A percentile compares a stretch with the other conserved stretches of the same genome.
These are phyloP conservation scores for Serpula lacrymans DNA, from an alignment of 768 basidiomycete genomes.

Conservation along the genomic window DNA sequence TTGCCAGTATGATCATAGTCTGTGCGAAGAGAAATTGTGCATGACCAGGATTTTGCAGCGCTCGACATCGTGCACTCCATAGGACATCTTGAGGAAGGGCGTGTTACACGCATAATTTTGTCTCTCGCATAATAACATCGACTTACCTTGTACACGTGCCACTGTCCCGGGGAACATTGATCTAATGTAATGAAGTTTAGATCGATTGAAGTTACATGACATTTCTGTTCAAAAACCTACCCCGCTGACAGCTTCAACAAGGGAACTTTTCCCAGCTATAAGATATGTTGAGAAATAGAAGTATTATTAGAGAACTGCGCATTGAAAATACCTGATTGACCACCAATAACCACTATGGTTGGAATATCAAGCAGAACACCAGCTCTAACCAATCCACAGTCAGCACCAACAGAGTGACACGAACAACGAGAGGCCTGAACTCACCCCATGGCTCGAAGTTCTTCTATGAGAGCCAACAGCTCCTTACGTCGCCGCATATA, in stretches of 20 bases:
- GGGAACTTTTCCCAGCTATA: constrained; percentile 56
- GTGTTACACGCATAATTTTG: neutral
- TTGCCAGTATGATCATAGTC: constrained; percentile 29
- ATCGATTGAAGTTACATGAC: neutral
- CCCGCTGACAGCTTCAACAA: constrained; percentile 56
- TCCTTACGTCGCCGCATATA: constrained; percentile 40
- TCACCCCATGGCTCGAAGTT: constrained; percentile 40
- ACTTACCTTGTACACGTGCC: constrained; percentile 55
- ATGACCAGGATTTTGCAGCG: constrained; percentile 36
- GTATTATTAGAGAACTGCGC: neutral
- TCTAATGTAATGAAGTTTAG: constrained; percentile 29
- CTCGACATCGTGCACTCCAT: constrained; percentile 52
- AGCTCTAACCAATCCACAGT: constrained; percentile 27
- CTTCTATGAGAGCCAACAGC: constrained; percentile 35
- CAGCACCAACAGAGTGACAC: neutral
- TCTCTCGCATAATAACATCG: neutral
- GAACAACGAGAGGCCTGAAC: constrained; percentile 6
- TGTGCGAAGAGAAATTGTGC: constrained; percentile 40
- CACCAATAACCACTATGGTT: constrained; percentile 53
- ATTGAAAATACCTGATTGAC: constrained; percentile 45
- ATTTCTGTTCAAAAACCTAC: constrained; percentile 32
- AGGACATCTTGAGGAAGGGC: constrained; percentile 38
- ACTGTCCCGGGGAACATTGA: constrained; percentile 58
- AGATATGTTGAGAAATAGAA: constrained; percentile 1
- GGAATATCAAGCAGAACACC: constrained; percentile 41